Evolutionary conservation across 768 basidiomycete genomes (phyloP).

Genomic region (Boletus barrowsii): DNA sequence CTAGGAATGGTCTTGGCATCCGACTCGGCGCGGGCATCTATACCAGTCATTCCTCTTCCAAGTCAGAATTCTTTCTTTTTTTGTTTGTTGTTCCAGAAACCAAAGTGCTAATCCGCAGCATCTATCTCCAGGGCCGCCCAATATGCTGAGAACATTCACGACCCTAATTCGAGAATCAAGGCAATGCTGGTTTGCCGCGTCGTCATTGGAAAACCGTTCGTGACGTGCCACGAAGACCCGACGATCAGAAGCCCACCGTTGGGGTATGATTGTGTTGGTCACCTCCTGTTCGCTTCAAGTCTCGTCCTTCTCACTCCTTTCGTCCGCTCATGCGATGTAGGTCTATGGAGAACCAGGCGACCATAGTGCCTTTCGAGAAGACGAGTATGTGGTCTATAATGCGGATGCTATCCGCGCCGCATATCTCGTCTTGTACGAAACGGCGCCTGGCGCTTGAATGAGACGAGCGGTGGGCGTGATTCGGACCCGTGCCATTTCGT

Average conservation of each 20-base stretch:
- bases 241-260: slow-evolving; percentile 12
- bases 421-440: slow-evolving; percentile 24
- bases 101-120: not conserved
- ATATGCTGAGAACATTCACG: slow-evolving; percentile 11
- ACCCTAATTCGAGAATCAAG: slow-evolving; percentile 9
- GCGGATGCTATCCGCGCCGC: slow-evolving; percentile 23
- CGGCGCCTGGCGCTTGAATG: not conserved
- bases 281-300: no score
- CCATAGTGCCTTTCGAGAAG: slow-evolving; percentile 14
- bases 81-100: not conserved
- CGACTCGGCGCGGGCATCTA: slow-evolving; percentile 28
- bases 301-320: not conserved
- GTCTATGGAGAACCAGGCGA: slow-evolving; percentile 12
- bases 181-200: slow-evolving; percentile 26
- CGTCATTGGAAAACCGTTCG: slow-evolving; percentile 15
- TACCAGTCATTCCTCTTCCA: slow-evolving; percentile 20
- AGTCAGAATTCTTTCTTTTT: slow-evolving; percentile 9
- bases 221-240: slow-evolving; percentile 5
- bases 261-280: slow-evolving; percentile 22
- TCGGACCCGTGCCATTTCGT: not conserved
- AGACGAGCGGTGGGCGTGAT: no score
- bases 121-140: slow-evolving; percentile 14
- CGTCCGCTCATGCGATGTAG: not conserved
- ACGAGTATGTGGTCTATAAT: slow-evolving; percentile 27
- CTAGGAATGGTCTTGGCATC: slow-evolving; percentile 16